These are phyloP conservation scores for Cyclostephanos tholiformis DNA, from an alignment of 108 stramenopile genomes.

Conservation along the genomic window DNA sequence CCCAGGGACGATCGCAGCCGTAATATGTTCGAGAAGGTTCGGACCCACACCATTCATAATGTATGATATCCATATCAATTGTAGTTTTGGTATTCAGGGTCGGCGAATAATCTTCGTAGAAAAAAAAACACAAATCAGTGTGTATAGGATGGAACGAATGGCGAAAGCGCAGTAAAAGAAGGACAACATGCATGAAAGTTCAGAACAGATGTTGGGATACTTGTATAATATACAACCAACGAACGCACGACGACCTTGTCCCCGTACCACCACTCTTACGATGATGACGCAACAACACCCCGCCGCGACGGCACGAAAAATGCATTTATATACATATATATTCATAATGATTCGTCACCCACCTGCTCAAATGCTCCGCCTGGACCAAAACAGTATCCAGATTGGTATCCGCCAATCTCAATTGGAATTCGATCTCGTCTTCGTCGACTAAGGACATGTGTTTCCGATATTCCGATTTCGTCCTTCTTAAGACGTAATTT, in stretches of 20 bases:
- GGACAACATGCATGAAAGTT: no score
- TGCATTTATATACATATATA: neutral
- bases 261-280: no score
- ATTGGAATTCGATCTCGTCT: constrained; percentile 74
- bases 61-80: constrained; percentile 22
- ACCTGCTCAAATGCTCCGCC: constrained; percentile 76
- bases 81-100: constrained; percentile 50
- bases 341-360: neutral
- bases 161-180: no score
- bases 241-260: no score
- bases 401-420: constrained; percentile 85
- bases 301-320: no score
- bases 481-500: constrained; percentile 77
- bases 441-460: constrained; percentile 58
- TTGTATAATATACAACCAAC: no score
- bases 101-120: constrained; percentile 29
- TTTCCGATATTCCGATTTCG: constrained; percentile 64
- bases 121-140: neutral
- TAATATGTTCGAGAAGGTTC: no score
- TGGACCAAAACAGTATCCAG: constrained; percentile 85
- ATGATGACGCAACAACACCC: no score
- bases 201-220: no score
- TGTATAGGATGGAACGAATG: neutral
- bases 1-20: no score
- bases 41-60: no score